phyloP scores from a whole-genome alignment of 2,329 filamentous ascomycete genomes.

The Sporothrix schenckii region DNA sequence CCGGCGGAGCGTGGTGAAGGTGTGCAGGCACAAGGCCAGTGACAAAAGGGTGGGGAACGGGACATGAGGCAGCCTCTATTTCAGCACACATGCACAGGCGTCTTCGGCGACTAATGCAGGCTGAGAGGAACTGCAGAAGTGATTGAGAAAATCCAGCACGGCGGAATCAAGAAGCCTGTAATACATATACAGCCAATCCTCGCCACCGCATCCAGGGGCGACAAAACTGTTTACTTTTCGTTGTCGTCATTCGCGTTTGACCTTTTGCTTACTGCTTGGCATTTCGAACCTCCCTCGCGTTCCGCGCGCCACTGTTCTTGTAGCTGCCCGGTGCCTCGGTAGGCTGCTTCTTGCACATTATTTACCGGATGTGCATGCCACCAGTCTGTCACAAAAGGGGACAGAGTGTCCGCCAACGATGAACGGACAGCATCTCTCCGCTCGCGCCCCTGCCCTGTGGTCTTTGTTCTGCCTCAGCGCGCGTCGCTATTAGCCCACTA shows the following conservation, averaged over 20 bases:
- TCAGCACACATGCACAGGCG: conserved; percentile 9
- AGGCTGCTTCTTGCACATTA: not conserved
- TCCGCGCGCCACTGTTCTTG: not conserved
- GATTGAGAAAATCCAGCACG: not conserved
- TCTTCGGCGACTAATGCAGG: not conserved
- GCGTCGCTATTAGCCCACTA: conserved; percentile 3
- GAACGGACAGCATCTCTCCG: conserved; percentile 12
- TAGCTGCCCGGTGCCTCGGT: not conserved
- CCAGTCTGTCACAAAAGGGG: not conserved
- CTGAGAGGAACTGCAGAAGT: conserved; percentile 3
- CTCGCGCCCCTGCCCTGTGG: not conserved
- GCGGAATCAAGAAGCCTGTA: not conserved
- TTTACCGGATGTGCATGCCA: not conserved
- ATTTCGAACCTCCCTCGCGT: conserved; percentile 16
- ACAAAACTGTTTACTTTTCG: not conserved
- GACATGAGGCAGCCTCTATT: conserved; percentile 5
- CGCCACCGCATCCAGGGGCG: conserved; percentile 10
- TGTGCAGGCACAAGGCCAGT: not conserved
- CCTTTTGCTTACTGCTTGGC: not conserved
- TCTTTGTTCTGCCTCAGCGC: not conserved
- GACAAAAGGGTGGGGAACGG: not conserved
- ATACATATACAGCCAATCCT: not conserved
- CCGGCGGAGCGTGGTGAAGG: not conserved
- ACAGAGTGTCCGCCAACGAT: conserved; percentile 4
- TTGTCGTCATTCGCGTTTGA: not conserved